phyloP scores from a whole-genome alignment of 192 early-diverging fungal species.

The Linnemannia elongata region DNA sequence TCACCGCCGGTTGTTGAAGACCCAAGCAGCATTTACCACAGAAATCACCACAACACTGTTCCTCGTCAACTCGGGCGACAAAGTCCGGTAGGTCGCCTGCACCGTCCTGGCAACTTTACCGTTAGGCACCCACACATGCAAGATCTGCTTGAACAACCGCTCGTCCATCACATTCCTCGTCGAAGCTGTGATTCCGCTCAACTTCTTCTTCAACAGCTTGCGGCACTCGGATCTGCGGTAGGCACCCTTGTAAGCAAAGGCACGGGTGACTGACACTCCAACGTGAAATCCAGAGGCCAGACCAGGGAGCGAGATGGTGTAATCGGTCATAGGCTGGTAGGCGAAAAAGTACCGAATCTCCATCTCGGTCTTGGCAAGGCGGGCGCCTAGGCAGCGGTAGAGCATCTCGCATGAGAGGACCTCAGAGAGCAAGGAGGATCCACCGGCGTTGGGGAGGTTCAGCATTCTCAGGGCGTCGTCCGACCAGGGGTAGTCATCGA shows the following conservation, averaged over 20 bases:
- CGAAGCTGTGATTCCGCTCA: slow-evolving; percentile 56
- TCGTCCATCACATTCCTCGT: slow-evolving; percentile 56
- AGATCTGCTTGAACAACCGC: slow-evolving; percentile 61
- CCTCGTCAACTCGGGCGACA: slow-evolving; percentile 32
- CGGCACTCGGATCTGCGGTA: slow-evolving; percentile 56
- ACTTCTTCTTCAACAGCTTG: slow-evolving; percentile 59
- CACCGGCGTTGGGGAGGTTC: slow-evolving; percentile 64
- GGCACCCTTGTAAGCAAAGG: slow-evolving; percentile 56
- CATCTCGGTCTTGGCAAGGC: slow-evolving; percentile 65
- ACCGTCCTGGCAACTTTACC: slow-evolving; percentile 58
- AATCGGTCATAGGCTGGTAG: slow-evolving; percentile 65
- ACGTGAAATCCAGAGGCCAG: slow-evolving; percentile 38
- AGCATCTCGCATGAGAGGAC: slow-evolving; percentile 63
- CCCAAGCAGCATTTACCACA: slow-evolving; percentile 56
- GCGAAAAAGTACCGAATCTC: slow-evolving; percentile 59
- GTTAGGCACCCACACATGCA: slow-evolving; percentile 66
- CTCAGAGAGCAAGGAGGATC: slow-evolving; percentile 61
- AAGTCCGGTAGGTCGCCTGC: slow-evolving; percentile 45
- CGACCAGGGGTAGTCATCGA: slow-evolving; percentile 56
- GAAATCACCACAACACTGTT: slow-evolving; percentile 59
- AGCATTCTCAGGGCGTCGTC: slow-evolving; percentile 49
- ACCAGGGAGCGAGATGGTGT: slow-evolving; percentile 51
- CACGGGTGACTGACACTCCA: slow-evolving; percentile 65
- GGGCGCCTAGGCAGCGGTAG: slow-evolving; percentile 57
- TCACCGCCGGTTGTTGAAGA: slow-evolving; percentile 51